These are phyloP conservation scores for Raphanus hybrid DNA, from an alignment of 441 rosid species.

Conservation along the genomic window DNA sequence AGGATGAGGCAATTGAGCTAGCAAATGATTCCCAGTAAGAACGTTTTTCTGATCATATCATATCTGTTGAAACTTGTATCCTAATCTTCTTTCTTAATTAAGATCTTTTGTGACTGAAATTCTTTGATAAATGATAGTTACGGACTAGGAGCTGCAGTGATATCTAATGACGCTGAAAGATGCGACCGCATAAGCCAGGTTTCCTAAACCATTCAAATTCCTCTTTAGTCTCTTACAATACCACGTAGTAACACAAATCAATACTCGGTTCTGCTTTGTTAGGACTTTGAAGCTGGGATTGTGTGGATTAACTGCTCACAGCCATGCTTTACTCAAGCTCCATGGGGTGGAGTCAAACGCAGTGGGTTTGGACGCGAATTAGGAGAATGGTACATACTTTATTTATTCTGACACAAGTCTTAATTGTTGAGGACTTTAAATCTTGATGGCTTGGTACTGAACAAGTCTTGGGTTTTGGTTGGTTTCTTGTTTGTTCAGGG, in stretches of 20 bases:
- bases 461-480: slow-evolving; percentile 26
- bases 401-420: not conserved
- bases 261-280: slow-evolving; percentile 22
- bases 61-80: not conserved
- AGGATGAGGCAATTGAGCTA: slow-evolving; percentile 95
- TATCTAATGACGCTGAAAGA: slow-evolving; percentile 85
- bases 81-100: not conserved
- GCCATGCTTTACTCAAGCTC: slow-evolving; percentile 95
- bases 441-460: slow-evolving; percentile 22
- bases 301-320: slow-evolving; percentile 98
- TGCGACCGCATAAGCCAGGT: slow-evolving; percentile 93
- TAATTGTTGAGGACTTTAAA: not conserved
- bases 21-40: slow-evolving; percentile 94
- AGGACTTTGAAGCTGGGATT: slow-evolving; percentile 86
- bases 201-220: slow-evolving; percentile 14
- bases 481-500: slow-evolving; percentile 58
- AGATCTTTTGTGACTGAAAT: slow-evolving; percentile 8
- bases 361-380: slow-evolving; percentile 96
- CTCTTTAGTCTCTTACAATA: not conserved
- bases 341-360: slow-evolving; percentile 97
- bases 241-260: not conserved
- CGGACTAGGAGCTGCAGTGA: slow-evolving; percentile 88
- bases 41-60: slow-evolving; percentile 11
- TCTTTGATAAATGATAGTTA: slow-evolving; percentile 53
- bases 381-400: slow-evolving; percentile 77